Percentiles rank a stretch among this genome's conserved stretches.
Conservation (phyloP, 768 basidiomycete species). For the Pleurotus pulmonarius region DNA sequence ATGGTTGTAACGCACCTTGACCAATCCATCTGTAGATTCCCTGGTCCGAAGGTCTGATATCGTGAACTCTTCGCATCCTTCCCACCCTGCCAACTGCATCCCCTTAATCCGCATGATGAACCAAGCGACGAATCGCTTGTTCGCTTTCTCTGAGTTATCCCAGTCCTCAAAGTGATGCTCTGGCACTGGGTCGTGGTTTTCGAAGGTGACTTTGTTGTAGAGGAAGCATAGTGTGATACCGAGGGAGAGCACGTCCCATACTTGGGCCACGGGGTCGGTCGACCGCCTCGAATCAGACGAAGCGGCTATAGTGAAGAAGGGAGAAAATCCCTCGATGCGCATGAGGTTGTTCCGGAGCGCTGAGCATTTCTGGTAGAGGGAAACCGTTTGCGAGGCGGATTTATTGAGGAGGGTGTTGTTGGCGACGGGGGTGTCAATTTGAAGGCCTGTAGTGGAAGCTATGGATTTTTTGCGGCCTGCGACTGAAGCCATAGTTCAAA, state of each 20-base stretch:
- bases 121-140: conserved; percentile 82
- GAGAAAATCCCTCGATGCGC: conserved; percentile 70
- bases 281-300: conserved; percentile 64
- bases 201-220: conserved; percentile 62
- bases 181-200: conserved; percentile 58
- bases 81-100: conserved; percentile 60
- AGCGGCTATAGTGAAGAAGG: conserved; percentile 63
- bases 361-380: conserved; percentile 91
- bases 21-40: conserved; percentile 89
- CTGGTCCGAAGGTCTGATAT: conserved; percentile 89
- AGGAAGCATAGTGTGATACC: conserved; percentile 95
- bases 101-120: conserved; percentile 86
- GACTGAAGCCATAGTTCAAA: conserved; percentile 41
- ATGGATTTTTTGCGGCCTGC: conserved; percentile 81
- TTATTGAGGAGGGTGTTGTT: conserved; percentile 90
- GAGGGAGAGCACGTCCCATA: conserved; percentile 91
- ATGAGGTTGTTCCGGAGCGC: conserved; percentile 71
- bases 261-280: conserved; percentile 89
- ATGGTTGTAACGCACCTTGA: conserved; percentile 63
- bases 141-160: conserved; percentile 69
- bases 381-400: conserved; percentile 80
- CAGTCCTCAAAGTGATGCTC: conserved; percentile 50
- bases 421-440: conserved; percentile 68
- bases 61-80: conserved; percentile 82
- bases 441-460: conserved; percentile 56